Evolutionary conservation across 768 basidiomycete species (phyloP), one percentile per base, ranked within the genome.

Genomic region (Porpolomopsis calyptriformis): DNA sequence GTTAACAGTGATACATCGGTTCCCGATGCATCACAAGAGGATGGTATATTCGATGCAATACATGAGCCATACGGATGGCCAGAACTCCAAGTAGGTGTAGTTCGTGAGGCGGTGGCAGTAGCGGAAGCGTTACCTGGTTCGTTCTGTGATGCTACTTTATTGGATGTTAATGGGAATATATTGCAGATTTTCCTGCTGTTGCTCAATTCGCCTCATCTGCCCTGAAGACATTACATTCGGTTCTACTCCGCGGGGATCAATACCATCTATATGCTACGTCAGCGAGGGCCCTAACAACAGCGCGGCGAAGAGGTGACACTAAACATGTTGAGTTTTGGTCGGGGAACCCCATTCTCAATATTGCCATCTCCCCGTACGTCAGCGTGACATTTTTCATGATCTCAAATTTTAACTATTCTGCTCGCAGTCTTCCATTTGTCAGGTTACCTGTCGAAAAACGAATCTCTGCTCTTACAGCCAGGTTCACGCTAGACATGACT

Each of bases 171-270:
- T 47, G 20, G 40, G 48, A 14, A 38, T 7, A 11, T 29, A 41
- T 47, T 29, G 19, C 55, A 93, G 94, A 98, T 63, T 80, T 88
- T 55, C 71, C 80, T 33, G 74, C 84, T 2, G 85, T 96, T 39
- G 82, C 91, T 11, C 85, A 86, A 47, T 90, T 93, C 60, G 77
- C 85, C n/a, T 65, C 90, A n/a, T 88, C 90, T 2, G 80, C 91
- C 0, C 67, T 98, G 34, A 87, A 82, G 57, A 74, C 74, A 2
- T 65, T 96, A 47, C 74, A 85, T 52, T 59, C 69, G 11, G 74
- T 85, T 44, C 68, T 98, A 54, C 71, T 78, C 10, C 68, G 82
- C 0, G 71, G 69, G 2, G 92, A 96, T 57, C 96, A 99, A 59
- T 73, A 74, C 46, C 80, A 88, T 59, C 64, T 96, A 18, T 82